These are phyloP conservation scores for Penicillium frequentans DNA, from an alignment of 2,329 filamentous ascomycete species.

Conservation along the genomic window DNA sequence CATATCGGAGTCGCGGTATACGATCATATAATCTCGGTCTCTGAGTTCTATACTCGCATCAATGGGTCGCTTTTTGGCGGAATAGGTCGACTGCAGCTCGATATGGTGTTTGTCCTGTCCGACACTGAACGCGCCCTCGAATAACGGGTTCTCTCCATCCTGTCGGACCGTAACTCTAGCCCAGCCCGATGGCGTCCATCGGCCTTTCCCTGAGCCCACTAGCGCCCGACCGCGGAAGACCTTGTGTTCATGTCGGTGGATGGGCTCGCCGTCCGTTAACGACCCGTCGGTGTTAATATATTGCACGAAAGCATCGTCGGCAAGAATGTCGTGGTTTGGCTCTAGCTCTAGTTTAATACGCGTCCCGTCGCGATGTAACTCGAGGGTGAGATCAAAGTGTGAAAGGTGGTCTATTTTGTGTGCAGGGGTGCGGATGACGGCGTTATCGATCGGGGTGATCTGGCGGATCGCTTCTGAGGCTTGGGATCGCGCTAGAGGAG, in stretches of 20 bases:
- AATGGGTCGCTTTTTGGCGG: conserved; percentile 65
- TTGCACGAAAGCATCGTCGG: conserved; percentile 70
- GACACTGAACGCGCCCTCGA: conserved; percentile 85
- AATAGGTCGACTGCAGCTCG: conserved; percentile 72
- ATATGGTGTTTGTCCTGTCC: conserved; percentile 84
- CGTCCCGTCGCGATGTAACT: conserved; percentile 65
- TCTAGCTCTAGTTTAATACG: conserved; percentile 77
- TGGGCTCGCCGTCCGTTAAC: conserved; percentile 63
- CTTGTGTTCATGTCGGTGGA: conserved; percentile 72
- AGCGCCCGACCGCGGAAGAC: conserved; percentile 82
- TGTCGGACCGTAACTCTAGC: conserved; percentile 74
- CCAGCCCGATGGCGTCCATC: conserved; percentile 84
- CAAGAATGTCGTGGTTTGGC: conserved; percentile 87
- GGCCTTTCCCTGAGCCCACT: conserved; percentile 60
- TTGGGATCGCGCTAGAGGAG: conserved; percentile 63
- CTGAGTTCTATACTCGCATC: conserved; percentile 65
- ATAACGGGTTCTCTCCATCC: conserved; percentile 77
- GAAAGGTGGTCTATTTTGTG: conserved; percentile 78
- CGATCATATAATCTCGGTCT: conserved; percentile 76
- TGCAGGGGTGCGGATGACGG: conserved; percentile 74
- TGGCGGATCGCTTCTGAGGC: conserved; percentile 75
- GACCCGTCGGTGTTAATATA: conserved; percentile 72
- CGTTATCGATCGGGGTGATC: conserved; percentile 71
- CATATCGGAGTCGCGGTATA: conserved; percentile 91
- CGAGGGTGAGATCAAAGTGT: conserved; percentile 81